Evolutionary conservation across 768 basidiomycete species (phyloP).

Genomic region (Hebeloma cylindrosporum): DNA sequence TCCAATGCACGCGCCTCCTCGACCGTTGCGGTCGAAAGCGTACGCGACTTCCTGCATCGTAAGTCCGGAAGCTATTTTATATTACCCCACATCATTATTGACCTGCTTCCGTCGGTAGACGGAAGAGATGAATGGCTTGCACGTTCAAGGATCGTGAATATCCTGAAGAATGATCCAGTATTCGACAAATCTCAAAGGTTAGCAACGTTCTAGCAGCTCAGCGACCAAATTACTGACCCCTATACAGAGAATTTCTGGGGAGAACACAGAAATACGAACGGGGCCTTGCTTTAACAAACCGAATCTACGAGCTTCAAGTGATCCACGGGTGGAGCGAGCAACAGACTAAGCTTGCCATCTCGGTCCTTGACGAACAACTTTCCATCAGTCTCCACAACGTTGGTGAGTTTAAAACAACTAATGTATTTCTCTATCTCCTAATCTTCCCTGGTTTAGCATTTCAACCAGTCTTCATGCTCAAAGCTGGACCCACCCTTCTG

Average conservation of each 20-base stretch:
- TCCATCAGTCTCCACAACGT: conserved; percentile 43
- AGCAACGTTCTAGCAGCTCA: not conserved
- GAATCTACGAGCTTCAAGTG: conserved; percentile 59
- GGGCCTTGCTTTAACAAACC: conserved; percentile 52
- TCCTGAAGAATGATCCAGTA: conserved; percentile 53
- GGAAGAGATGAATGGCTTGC: conserved; percentile 50
- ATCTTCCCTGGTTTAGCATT: conserved; percentile 53
- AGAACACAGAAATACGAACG: conserved; percentile 58
- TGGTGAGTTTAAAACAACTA: conserved; percentile 29
- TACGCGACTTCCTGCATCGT: conserved; percentile 55
- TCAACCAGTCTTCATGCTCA: conserved; percentile 63
- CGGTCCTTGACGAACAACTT: conserved; percentile 50
- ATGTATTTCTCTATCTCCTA: conserved; percentile 7
- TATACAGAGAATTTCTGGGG: conserved; percentile 52
- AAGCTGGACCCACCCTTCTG: conserved; percentile 56
- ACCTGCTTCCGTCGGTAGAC: conserved; percentile 33
- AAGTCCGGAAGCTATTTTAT: conserved; percentile 18
- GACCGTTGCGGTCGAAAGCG: conserved; percentile 40
- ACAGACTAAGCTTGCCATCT: conserved; percentile 47
- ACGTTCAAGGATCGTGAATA: conserved; percentile 40
- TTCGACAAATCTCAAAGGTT: conserved; percentile 63
- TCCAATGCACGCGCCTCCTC: conserved; percentile 43
- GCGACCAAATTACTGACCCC: not conserved
- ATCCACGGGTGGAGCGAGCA: conserved; percentile 51
- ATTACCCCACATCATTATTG: not conserved